phyloP scores from a whole-genome alignment of 2,329 filamentous ascomycete species.

The Apiospora arundinis region DNA sequence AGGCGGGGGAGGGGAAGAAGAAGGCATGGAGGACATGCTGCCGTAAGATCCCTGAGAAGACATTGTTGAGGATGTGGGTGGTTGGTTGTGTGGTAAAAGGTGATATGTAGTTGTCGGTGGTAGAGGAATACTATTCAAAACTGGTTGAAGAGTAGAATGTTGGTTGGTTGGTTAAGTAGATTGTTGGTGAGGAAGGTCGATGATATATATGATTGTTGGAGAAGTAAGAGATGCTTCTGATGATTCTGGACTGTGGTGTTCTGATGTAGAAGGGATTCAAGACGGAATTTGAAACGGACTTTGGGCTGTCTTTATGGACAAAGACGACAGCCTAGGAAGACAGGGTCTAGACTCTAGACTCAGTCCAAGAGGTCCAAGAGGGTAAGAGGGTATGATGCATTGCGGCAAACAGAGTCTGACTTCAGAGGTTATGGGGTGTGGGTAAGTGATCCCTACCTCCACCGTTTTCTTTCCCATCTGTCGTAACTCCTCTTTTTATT shows the following conservation, averaged over 20 bases:
- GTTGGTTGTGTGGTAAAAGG: not conserved
- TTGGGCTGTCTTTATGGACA: conserved; percentile 21
- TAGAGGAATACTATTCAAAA: not conserved
- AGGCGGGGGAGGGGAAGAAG: conserved; percentile 36
- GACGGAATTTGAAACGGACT: conserved; percentile 16
- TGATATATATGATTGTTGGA: not conserved
- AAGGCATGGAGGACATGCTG: conserved; percentile 35
- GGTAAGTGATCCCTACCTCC: conserved; percentile 18
- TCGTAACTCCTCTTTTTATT: conserved; percentile 7
- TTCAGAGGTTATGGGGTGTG: conserved; percentile 29
- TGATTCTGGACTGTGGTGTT: not conserved
- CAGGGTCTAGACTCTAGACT: conserved; percentile 17
- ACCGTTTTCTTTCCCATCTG: conserved; percentile 11
- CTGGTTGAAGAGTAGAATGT: not conserved
- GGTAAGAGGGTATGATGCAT: conserved; percentile 15
- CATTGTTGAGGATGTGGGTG: conserved; percentile 28
- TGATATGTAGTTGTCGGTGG: not conserved
- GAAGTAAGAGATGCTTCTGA: not conserved
- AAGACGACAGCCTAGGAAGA: not conserved
- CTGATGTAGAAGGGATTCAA: conserved; percentile 14
- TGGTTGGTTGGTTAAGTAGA: not conserved
- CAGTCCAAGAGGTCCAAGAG: not conserved
- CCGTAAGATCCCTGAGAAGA: conserved; percentile 34
- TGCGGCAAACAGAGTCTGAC: conserved; percentile 29
- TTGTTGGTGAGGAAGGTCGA: not conserved